These are phyloP conservation scores for Lipomyces kockii DNA, from an alignment of 805 yeast species.

Conservation along the genomic window DNA sequence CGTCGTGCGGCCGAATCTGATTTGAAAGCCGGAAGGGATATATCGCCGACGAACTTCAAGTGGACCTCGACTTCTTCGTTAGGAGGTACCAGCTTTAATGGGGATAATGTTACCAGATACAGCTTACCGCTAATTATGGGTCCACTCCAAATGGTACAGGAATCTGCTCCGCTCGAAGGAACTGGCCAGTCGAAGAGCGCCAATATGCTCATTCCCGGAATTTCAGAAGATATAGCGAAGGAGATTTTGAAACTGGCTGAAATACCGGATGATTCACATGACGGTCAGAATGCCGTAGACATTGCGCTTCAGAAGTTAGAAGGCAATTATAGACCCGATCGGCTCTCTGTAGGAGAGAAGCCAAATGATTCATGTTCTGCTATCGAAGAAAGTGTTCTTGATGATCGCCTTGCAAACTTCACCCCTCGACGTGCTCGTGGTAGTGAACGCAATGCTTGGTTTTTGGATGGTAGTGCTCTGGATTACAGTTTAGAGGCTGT, in stretches of 20 bases:
- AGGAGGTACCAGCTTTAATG: background rate
- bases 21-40: background rate
- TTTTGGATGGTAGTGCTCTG: conserved; percentile 13
- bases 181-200: background rate
- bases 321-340: conserved; percentile 54
- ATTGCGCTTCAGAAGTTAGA: conserved; percentile 74
- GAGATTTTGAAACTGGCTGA: conserved; percentile 72
- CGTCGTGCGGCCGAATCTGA: conserved; percentile 3
- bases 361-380: conserved; percentile 15
- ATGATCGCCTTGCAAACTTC: background rate
- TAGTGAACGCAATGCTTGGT: conserved; percentile 25
- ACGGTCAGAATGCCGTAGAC: conserved; percentile 52
- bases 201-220: conserved; percentile 31
- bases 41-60: background rate
- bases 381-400: background rate
- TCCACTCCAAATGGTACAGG: background rate
- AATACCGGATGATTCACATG: conserved; percentile 73
- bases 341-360: conserved; percentile 8
- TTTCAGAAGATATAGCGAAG: conserved; percentile 29
- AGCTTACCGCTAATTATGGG: conserved; percentile 4
- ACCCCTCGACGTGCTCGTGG: conserved; percentile 9
- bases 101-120: conserved; percentile 3
- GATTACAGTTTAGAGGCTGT: background rate
- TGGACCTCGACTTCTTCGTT: conserved; percentile 14
- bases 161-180: background rate